Evolutionary conservation across 2,329 filamentous ascomycete species (phyloP).

Genomic region (Stachybotrys echinatus): DNA sequence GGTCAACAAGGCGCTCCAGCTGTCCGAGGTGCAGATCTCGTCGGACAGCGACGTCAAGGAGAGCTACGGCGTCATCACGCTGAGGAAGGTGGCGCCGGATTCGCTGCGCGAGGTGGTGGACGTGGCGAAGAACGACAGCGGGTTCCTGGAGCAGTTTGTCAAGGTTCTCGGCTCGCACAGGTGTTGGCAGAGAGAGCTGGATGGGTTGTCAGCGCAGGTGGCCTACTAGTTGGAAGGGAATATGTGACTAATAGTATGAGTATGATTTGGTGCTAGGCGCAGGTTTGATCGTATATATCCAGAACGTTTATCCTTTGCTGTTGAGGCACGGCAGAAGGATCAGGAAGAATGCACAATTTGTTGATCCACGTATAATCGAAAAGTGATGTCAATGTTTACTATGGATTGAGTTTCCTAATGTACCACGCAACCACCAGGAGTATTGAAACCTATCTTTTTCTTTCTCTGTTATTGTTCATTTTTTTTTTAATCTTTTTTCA

Average conservation of each 20-base stretch:
- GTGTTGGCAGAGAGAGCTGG: conserved; percentile 68
- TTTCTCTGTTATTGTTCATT: neutral
- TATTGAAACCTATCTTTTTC: neutral
- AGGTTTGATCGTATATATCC: no score
- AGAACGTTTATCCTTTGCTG: no score
- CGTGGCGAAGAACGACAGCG: conserved; percentile 61
- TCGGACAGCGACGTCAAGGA: conserved; percentile 45
- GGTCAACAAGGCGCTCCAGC: conserved; percentile 42
- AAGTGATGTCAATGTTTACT: no score
- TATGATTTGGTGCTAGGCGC: no score
- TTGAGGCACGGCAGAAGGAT: no score
- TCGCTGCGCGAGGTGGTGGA: conserved; percentile 56
- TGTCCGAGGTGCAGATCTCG: conserved; percentile 37
- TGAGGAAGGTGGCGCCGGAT: conserved; percentile 45
- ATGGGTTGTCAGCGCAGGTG: conserved; percentile 61
- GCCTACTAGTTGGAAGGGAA: conserved; percentile 51
- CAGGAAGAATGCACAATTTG: no score
- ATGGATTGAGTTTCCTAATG: no score
- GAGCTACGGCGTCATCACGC: conserved; percentile 74
- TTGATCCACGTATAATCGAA: no score
- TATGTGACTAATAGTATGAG: no score
- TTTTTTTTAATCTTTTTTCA: neutral
- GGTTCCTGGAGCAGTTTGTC: conserved; percentile 68
- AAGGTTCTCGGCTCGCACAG: conserved; percentile 66
- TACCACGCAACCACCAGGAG: no score